Percentiles rank a stretch among this genome's conserved stretches.
Conservation (phyloP, 2,329 filamentous ascomycete species). For the Alternaria postmessia region DNA sequence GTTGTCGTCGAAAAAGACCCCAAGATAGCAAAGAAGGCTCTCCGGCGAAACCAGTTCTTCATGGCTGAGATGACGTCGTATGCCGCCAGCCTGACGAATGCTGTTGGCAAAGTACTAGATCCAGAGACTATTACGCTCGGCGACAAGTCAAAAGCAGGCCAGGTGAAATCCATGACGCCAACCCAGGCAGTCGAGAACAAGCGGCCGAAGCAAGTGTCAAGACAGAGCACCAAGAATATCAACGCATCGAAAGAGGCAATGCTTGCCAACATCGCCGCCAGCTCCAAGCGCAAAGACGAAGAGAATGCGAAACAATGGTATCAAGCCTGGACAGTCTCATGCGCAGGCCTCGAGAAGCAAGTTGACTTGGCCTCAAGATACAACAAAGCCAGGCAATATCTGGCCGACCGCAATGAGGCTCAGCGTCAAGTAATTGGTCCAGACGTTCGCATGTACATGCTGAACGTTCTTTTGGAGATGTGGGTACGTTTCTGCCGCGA, state of each 20-base stretch:
- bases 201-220: conserved; percentile 32
- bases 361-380: conserved; percentile 56
- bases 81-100: conserved; percentile 26
- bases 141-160: conserved; percentile 25
- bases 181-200: conserved; percentile 25
- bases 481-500: conserved; percentile 54
- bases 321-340: conserved; percentile 57
- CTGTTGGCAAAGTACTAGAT: conserved; percentile 25
- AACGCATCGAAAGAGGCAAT: conserved; percentile 54
- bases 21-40: conserved; percentile 42
- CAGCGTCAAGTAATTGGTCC: conserved; percentile 53
- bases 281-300: conserved; percentile 54
- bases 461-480: conserved; percentile 59
- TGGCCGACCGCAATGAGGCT: conserved; percentile 53
- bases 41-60: conserved; percentile 25
- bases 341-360: conserved; percentile 59
- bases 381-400: conserved; percentile 59
- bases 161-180: conserved; percentile 16
- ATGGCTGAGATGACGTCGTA: conserved; percentile 29
- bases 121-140: conserved; percentile 40
- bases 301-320: conserved; percentile 52
- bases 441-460: conserved; percentile 59
- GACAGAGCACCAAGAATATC: conserved; percentile 41
- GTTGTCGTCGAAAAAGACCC: conserved; percentile 41
- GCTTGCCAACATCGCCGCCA: conserved; percentile 53